phyloP scores from a whole-genome alignment of 179 eudicot species.

The Silene vulgaris region DNA sequence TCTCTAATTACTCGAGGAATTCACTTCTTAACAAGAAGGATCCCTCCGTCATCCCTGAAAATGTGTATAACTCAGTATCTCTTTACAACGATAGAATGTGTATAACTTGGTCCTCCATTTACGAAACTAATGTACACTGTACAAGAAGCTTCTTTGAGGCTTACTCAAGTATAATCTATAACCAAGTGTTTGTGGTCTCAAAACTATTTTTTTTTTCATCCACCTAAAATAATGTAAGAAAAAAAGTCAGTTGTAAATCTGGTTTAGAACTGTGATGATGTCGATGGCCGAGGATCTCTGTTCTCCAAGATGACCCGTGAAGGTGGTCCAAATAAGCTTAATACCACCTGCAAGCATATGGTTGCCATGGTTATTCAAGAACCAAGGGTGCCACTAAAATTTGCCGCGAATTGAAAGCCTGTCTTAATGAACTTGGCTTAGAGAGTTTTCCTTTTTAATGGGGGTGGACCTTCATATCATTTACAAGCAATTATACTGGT shows the following conservation, averaged over 20 bases:
- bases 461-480: background rate
- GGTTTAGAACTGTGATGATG: constrained; percentile 43
- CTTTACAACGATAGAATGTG: constrained; percentile 22
- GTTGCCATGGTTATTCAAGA: constrained; percentile 6
- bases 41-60: background rate
- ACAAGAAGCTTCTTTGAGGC: constrained; percentile 23
- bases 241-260: constrained; percentile 15
- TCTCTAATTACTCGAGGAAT: background rate
- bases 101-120: constrained; percentile 17
- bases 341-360: constrained; percentile 51
- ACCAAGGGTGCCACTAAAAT: background rate
- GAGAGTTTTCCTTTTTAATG: background rate
- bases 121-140: constrained; percentile 22
- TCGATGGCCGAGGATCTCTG: constrained; percentile 58
- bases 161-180: constrained; percentile 18
- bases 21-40: background rate
- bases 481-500: background rate
- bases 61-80: constrained; percentile 1
- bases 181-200: constrained; percentile 24
- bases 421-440: too few relatives aligned
- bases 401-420: background rate
- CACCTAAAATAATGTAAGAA: constrained; percentile 7
- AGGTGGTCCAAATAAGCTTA: constrained; percentile 88
- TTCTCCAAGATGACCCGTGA: constrained; percentile 54
- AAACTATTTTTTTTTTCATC: constrained; percentile 20